Conservation (phyloP, 257 asterid species). For the Penstemon newberryi region DNA sequence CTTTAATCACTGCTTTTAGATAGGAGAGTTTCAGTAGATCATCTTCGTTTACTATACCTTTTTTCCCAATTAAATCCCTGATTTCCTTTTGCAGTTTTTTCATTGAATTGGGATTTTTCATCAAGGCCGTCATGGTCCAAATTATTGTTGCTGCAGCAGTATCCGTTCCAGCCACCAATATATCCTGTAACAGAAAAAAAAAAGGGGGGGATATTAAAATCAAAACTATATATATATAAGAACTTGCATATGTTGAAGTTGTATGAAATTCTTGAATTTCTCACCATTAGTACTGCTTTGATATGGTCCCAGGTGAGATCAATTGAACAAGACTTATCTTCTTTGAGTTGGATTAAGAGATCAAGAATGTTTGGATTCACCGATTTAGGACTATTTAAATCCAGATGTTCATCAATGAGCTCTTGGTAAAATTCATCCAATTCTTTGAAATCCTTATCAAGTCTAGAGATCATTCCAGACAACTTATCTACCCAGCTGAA, state of each 20-base stretch:
- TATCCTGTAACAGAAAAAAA: conserved; percentile 1
- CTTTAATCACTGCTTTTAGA: conserved; percentile 28
- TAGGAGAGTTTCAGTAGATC: conserved; percentile 24
- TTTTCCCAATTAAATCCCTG: conserved; percentile 3
- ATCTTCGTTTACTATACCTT: conserved; percentile 18
- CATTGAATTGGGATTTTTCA: conserved; percentile 21
- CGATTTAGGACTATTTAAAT: conserved; percentile 11
- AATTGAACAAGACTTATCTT: conserved; percentile 6
- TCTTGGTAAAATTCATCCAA: conserved; percentile 32
- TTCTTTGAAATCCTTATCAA: conserved; percentile 21
- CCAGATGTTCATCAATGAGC: conserved; percentile 34
- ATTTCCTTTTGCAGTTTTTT: conserved; percentile 24
- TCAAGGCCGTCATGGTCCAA: conserved; percentile 28
- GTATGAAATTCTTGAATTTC: background rate
- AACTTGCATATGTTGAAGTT: background rate
- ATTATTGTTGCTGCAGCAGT: conserved; percentile 7
- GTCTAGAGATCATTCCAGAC: conserved; percentile 26
- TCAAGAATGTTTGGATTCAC: conserved; percentile 26
- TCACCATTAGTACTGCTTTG: conserved; percentile 30
- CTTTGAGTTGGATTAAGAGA: conserved; percentile 27
- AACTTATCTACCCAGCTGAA: conserved; percentile 29
- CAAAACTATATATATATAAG: background rate
- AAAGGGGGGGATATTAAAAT: background rate
- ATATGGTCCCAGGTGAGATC: conserved; percentile 26
- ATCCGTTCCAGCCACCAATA: conserved; percentile 27